Base-by-base conservation (phyloP, 1,139 yeast species). In the Candida smagusa region DNA sequence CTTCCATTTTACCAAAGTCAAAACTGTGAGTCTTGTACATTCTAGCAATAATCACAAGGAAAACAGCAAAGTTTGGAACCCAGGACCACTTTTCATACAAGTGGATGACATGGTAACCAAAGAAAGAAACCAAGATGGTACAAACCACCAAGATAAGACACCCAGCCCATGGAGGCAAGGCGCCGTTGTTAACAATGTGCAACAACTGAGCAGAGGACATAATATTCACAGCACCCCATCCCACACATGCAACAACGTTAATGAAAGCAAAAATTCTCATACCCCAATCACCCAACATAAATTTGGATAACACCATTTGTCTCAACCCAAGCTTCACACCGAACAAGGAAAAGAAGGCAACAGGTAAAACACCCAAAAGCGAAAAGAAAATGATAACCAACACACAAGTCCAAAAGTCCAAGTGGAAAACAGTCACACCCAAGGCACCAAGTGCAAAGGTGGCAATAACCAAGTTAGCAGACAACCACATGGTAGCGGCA, bases 201-300 rank as follows among this genome's bases (percentile, higher is more conserved):
- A 89, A 71, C 54, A 89, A 70, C 59, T 87, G 95, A 19, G 96
- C 95, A 26, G 94, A 81, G 22, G 89, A 84, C 79, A 89, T 86
- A 47, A 88, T 85, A 63, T 89, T 90, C 33, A 88, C 94, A 12
- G 95, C 87, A 62, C 95, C 89, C 97, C 97, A 89, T 48, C 97
- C 97, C 46, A 89, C 77, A 74, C 96, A 87, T 11, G 96, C 94
- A 52, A 89, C 62, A 53, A 82, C 77, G 58, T 89, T 89, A 54
- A 89, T 72, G 31, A 83, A 59, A 12, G 95, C 83, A 55, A 89
- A 85, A 41, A 89, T 70, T 58, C 95, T 76, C 63, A 85, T 82
- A 35, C 85, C 81, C 32, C 70, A 61, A 58, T 82, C 79, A 50
- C 97, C 97, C 52, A 83, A 73, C 55, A 89, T 73, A 63, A 74